These are phyloP conservation scores for Grosmannia serpens DNA, from an alignment of 2,329 filamentous ascomycete species.

Conservation along the genomic window DNA sequence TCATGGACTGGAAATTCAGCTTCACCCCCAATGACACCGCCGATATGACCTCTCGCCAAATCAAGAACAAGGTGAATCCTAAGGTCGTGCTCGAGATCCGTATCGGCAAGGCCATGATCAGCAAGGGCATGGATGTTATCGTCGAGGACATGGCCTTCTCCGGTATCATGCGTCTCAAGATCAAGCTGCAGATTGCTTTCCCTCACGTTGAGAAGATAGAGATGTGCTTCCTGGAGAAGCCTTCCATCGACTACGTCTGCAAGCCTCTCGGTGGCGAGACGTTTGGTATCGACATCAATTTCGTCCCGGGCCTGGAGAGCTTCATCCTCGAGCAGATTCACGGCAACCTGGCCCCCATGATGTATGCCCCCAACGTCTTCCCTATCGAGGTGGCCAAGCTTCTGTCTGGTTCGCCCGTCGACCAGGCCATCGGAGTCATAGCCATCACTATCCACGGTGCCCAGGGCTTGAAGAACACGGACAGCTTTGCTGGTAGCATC, in stretches of 20 bases:
- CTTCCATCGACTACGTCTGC: slow-evolving; percentile 91
- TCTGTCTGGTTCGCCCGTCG: slow-evolving; percentile 84
- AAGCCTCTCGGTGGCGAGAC: slow-evolving; percentile 93
- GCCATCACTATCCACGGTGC: slow-evolving; percentile 87
- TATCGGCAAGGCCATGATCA: slow-evolving; percentile 90
- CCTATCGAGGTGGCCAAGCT: slow-evolving; percentile 98
- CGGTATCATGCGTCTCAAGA: slow-evolving; percentile 90
- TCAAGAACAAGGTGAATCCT: slow-evolving; percentile 93
- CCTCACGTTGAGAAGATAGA: slow-evolving; percentile 92
- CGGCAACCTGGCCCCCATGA: slow-evolving; percentile 86
- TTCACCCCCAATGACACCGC: slow-evolving; percentile 92
- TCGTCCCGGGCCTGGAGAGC: slow-evolving; percentile 83
- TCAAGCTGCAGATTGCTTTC: slow-evolving; percentile 93
- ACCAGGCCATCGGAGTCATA: slow-evolving; percentile 89
- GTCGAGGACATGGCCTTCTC: slow-evolving; percentile 97
- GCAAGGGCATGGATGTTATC: slow-evolving; percentile 93
- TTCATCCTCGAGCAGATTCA: slow-evolving; percentile 98
- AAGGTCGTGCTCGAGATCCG: slow-evolving; percentile 93
- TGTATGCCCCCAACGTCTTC: slow-evolving; percentile 97
- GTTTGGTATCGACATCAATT: slow-evolving; percentile 97
- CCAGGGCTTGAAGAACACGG: slow-evolving; percentile 84
- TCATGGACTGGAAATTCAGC: slow-evolving; percentile 99
- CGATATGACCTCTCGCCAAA: slow-evolving; percentile 80
- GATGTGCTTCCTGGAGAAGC: slow-evolving; percentile 84
- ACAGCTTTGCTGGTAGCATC: slow-evolving; percentile 83